Conservation (phyloP, 192 early-diverging fungal species). For the Backusella tarrabulga region DNA sequence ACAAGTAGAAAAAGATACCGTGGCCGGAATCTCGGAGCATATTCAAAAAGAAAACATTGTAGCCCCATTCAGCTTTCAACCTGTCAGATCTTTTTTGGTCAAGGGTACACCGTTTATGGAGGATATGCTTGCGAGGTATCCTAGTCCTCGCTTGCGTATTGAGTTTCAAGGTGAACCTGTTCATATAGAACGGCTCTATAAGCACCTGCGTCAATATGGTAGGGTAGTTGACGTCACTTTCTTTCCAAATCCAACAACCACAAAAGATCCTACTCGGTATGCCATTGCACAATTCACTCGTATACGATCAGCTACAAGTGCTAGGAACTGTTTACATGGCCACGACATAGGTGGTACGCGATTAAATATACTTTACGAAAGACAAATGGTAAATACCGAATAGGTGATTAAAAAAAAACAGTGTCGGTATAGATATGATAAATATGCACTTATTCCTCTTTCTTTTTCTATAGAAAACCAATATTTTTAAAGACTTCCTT, state of each 20-base stretch:
- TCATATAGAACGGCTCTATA: constrained; percentile 65
- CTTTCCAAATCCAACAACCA: constrained; percentile 46
- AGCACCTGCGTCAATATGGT: constrained; percentile 76
- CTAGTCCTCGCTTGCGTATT: constrained; percentile 52
- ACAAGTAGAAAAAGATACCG: constrained; percentile 44
- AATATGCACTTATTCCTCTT: neutral
- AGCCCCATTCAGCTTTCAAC: constrained; percentile 67
- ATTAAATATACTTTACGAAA: constrained; percentile 61
- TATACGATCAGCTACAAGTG: constrained; percentile 84
- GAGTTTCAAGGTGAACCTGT: constrained; percentile 79
- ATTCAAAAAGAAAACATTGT: constrained; percentile 54
- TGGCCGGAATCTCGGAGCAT: constrained; percentile 44
- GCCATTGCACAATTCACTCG: constrained; percentile 79
- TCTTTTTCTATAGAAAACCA: constrained; percentile 38
- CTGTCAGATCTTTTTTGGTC: constrained; percentile 63
- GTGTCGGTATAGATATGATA: constrained; percentile 4
- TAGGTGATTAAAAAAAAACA: neutral
- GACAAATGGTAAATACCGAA: constrained; percentile 40
- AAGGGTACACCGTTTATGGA: constrained; percentile 72
- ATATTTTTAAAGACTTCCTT: constrained; percentile 62
- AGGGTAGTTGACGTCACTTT: constrained; percentile 78
- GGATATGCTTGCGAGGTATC: constrained; percentile 61
- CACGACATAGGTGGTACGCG: constrained; percentile 64
- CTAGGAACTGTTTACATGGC: constrained; percentile 92
- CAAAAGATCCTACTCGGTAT: constrained; percentile 77